Conservation (phyloP, 306 rosid genomes). For the Senna siamea region DNA sequence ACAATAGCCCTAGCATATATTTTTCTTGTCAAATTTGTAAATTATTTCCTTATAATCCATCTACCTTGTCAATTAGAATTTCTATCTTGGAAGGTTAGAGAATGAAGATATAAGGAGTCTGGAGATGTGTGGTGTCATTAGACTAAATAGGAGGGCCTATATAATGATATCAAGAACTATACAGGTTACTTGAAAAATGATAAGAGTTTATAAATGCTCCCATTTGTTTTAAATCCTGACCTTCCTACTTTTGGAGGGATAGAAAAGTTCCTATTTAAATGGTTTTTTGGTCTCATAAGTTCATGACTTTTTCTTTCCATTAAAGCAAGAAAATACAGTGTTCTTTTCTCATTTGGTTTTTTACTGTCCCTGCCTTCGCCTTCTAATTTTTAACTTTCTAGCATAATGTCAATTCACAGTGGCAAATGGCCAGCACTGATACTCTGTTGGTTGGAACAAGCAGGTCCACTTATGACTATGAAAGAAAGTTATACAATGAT, state of each 20-base stretch:
- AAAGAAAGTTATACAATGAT: constrained; percentile 85
- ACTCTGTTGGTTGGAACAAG: constrained; percentile 48
- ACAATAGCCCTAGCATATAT: not conserved
- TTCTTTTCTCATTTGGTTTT: not conserved
- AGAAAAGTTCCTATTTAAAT: not conserved
- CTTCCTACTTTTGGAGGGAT: not conserved
- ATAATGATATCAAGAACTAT: not conserved
- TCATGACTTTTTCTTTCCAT: not conserved
- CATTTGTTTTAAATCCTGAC: not conserved
- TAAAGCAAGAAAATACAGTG: not conserved
- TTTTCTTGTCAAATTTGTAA: not conserved
- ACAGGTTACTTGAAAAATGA: not conserved
- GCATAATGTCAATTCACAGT: constrained; percentile 21
- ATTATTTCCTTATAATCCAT: not conserved
- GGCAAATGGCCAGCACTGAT: constrained; percentile 33
- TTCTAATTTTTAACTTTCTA: constrained; percentile 8
- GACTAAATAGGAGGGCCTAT: not conserved
- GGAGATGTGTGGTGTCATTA: not conserved
- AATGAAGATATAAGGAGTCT: not conserved
- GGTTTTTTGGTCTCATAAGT: not conserved
- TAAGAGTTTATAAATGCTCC: not conserved
- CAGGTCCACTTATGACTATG: constrained; percentile 90
- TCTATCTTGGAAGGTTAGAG: not conserved
- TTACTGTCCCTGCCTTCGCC: not conserved
- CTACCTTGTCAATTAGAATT: not conserved